Evolutionary conservation across 2,329 filamentous ascomycete species (phyloP).

Genomic region (Monilinia vaccinii-corymbosi): DNA sequence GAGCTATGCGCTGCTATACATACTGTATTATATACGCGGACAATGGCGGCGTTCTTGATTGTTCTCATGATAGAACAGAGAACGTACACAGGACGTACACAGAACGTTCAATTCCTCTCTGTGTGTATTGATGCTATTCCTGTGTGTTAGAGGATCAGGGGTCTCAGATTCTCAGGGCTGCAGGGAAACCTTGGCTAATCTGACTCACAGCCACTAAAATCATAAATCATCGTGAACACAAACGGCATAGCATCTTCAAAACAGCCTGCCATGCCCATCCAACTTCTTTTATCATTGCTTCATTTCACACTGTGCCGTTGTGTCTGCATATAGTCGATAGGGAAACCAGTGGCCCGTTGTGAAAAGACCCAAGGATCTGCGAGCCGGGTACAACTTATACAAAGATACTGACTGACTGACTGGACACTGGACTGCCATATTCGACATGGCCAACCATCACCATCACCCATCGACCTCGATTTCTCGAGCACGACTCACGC

Average conservation of each 20-base stretch:
- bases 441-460: conserved; percentile 17
- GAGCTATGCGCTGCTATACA: too few relatives aligned
- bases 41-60: neutral
- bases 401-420: too few relatives aligned
- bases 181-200: neutral
- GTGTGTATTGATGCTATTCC: too few relatives aligned
- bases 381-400: conserved; percentile 1
- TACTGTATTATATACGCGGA: neutral
- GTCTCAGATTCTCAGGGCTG: neutral
- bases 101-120: too few relatives aligned
- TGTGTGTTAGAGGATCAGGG: conserved; percentile 5
- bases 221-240: conserved; percentile 6
- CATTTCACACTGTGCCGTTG: neutral
- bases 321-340: neutral
- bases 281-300: neutral
- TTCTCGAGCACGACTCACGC: conserved; percentile 17
- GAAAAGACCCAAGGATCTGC: conserved; percentile 4
- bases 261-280: conserved; percentile 1
- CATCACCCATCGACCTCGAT: conserved; percentile 16
- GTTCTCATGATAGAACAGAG: neutral
- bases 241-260: neutral
- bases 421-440: neutral
- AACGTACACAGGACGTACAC: neutral
- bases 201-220: conserved; percentile 1
- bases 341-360: neutral